phyloP scores from a whole-genome alignment of 257 asterid genomes.

The Solanum clarkiae region DNA sequence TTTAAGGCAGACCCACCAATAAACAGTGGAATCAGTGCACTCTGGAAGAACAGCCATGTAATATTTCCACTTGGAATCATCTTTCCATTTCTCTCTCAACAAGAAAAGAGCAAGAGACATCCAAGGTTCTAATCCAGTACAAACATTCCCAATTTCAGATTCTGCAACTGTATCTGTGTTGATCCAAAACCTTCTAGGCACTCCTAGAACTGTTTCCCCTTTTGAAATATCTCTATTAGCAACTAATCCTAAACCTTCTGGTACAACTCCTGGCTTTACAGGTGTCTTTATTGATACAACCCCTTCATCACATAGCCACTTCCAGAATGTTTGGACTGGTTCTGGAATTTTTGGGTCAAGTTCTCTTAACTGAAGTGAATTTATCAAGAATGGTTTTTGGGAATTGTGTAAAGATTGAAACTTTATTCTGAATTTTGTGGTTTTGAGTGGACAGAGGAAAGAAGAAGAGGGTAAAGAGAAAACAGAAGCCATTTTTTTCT shows the following conservation, averaged over 20 bases:
- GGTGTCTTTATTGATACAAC: conserved; percentile 70
- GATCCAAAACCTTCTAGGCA: conserved; percentile 81
- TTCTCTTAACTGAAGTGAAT: conserved; percentile 28
- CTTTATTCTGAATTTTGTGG: conserved; percentile 7
- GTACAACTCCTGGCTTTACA: conserved; percentile 67
- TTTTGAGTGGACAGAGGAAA: conserved; percentile 7
- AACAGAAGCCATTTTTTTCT: conserved; percentile 33
- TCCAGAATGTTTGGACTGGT: conserved; percentile 63
- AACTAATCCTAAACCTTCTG: conserved; percentile 86
- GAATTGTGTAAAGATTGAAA: conserved; percentile 11
- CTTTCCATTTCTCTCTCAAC: conserved; percentile 58
- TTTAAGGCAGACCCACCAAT: conserved; percentile 61
- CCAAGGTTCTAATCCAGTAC: conserved; percentile 86
- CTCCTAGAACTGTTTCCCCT: conserved; percentile 82
- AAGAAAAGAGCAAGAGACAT: conserved; percentile 65
- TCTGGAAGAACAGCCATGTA: conserved; percentile 66
- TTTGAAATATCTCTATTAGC: conserved; percentile 51
- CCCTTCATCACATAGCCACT: conserved; percentile 82
- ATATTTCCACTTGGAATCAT: conserved; percentile 64
- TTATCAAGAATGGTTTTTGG: conserved; percentile 20
- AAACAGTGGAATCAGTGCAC: conserved; percentile 68
- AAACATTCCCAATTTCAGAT: conserved; percentile 65
- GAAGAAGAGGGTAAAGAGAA: conserved; percentile 21
- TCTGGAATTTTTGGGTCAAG: conserved; percentile 46
- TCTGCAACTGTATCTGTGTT: conserved; percentile 55